Evolutionary conservation across 2,329 filamentous ascomycete genomes (phyloP), one percentile per base, ranked within the genome.

Genomic region (Claviceps quebecensis): DNA sequence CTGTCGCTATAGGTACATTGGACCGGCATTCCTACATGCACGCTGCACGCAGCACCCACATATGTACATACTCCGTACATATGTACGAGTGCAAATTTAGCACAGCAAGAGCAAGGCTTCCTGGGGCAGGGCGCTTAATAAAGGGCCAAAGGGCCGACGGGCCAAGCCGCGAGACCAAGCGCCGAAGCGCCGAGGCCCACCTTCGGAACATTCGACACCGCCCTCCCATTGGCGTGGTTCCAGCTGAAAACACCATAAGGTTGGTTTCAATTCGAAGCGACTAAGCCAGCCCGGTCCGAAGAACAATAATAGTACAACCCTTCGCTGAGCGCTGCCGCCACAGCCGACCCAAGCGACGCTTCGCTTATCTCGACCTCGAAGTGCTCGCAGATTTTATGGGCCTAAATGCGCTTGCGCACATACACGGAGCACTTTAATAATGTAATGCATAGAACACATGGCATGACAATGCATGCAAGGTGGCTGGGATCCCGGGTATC

Each of bases 91-190:
- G 19, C 41, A 38, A 50, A 50, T 38, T 50, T 39, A 50, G 48
- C 14, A 50, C 29, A 19, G 29, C 39, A 19, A 37, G 29, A 17
- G 45, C 14, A 23, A 40, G 40, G 34, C 40, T 19, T 23, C 4
- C 9, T 29, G 34, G 48, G 14, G 41, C 22, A 41, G 19, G 13
- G 44, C 44, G 44, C 23, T 29, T 23, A 46, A 2, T 2, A 19
- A 34, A 47, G 43, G 43, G 44, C 49, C 49, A 46, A 34, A 47
- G 43, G 49, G 44, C 49, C 37, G 38, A 47, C 49, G 49, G 49
- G 36, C 44, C 49, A 34, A 47, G 49, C 49, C 44, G 49, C 22
- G 36, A 40, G 44, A 41, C 44, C 49, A 51, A 34, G 43, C 34
- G 34, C n/a, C 36, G 43, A 51, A 22, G 19, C 23, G 44, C 41